Base-by-base conservation (phyloP, 1,139 yeast genomes). In the Protomyces pachydermus region DNA sequence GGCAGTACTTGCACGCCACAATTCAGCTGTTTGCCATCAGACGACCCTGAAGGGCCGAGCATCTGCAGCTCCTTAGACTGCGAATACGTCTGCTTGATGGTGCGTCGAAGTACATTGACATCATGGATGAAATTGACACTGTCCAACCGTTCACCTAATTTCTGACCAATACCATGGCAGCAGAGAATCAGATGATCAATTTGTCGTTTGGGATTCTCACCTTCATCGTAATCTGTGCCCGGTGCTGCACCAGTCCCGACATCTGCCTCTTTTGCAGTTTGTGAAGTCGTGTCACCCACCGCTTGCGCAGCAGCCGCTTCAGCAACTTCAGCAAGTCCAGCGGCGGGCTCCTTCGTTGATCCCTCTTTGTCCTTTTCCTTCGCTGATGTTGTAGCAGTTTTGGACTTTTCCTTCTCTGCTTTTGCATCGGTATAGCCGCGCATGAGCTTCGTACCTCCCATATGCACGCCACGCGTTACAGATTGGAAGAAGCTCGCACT, bases 101-200 rank as follows among this genome's bases (percentile, higher is more conserved):
- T 71, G 4, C 73, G 82, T 64, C 97, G 78, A 68, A 91, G 76
- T 18, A 83, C 81, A 72, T 88, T 90, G 61, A 91, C 83, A 42
- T 93, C 90, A 74, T 90, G 96, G 4, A 93, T 86, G 75, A 93
- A 93, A 73, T 90, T 90, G 54, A 91, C 85, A 50, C 88, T 84
- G 68, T 91, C 91, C 70, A 87, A 85, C 70, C 84, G 83, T 63
- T 84, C 83, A 2, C 96, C 95, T 66, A 93, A 78, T 52, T 87
- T 84, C 73, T 93, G 98, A 1, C 98, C 98, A 67, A 93, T 89
- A 0, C 98, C 98, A 74, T 93, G 98, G 55, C 91, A 82, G 70
- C 96, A 91, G 16, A 93, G 77, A 1, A 91, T 82, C 65, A 93
- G 76, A 74, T 93, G 97, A 60, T 89, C 91, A 18, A 91, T 80